These are phyloP conservation scores for Collybia mongolica DNA, from an alignment of 768 basidiomycete species.

Conservation along the genomic window DNA sequence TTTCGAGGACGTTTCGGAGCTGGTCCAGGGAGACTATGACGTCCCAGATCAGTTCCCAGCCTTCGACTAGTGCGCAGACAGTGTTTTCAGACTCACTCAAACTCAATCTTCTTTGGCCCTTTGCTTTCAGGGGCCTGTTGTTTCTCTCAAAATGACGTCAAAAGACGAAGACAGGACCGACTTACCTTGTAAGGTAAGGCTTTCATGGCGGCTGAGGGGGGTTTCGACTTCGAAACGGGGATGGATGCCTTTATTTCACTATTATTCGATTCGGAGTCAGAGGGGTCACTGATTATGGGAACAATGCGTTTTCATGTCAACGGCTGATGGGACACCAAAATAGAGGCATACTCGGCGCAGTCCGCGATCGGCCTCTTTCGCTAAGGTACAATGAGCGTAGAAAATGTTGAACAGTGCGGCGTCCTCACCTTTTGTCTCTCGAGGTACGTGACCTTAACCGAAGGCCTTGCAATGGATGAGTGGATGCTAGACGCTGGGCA, in stretches of 20 bases:
- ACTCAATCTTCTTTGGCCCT: slow-evolving; percentile 20
- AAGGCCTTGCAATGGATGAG: slow-evolving; percentile 10
- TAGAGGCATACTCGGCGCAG: slow-evolving; percentile 13
- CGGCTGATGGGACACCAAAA: not conserved
- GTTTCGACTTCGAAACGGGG: too few relatives aligned
- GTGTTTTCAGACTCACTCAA: slow-evolving; percentile 15
- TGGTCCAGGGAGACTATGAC: slow-evolving; percentile 25
- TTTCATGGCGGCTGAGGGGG: too few relatives aligned
- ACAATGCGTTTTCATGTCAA: slow-evolving; percentile 3
- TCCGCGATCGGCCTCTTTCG: slow-evolving; percentile 22
- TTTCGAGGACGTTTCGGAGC: slow-evolving; percentile 23
- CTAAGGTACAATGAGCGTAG: slow-evolving; percentile 16
- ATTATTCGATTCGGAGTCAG: slow-evolving; percentile 2
- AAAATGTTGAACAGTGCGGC: slow-evolving; percentile 1
- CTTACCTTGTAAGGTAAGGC: slow-evolving; percentile 1
- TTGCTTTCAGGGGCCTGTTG: slow-evolving; percentile 18
- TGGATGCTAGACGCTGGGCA: not conserved
- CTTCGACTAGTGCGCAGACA: not conserved
- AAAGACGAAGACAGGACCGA: not conserved
- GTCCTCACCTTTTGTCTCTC: slow-evolving; percentile 31
- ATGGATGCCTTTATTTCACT: too few relatives aligned
- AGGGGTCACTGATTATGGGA: slow-evolving; percentile 9
- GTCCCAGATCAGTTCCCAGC: not conserved
- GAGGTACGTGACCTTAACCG: slow-evolving; percentile 29
- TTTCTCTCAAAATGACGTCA: not conserved